Evolutionary conservation across 331 rosid species (phyloP).

Genomic region (Ulmus americana): DNA sequence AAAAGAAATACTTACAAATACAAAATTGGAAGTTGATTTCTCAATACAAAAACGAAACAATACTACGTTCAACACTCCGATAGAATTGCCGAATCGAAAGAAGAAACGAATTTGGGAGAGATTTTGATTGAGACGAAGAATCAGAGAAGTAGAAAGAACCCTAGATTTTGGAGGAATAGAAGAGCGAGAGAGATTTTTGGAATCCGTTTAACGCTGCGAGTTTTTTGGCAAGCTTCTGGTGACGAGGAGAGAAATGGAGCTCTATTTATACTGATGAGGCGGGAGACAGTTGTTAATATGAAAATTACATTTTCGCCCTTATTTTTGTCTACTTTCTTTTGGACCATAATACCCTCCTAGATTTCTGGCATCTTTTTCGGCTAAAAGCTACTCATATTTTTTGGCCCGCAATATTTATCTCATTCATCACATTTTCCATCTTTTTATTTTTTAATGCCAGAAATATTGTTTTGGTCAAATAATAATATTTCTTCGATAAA

Average conservation of each 20-base stretch:
- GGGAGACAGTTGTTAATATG: no score
- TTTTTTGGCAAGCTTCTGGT: background rate
- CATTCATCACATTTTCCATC: no score
- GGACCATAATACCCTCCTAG: no score
- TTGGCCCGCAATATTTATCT: no score
- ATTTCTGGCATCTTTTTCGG: no score
- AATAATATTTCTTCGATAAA: no score
- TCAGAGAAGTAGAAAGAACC: background rate
- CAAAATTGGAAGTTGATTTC: background rate
- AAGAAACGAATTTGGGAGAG: background rate
- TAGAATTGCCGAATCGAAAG: background rate
- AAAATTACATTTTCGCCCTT: background rate
- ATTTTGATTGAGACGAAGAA: background rate
- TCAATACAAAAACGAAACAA: background rate
- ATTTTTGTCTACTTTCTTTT: no score
- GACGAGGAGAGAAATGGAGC: background rate
- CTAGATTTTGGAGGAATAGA: background rate
- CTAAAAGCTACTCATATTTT: no score
- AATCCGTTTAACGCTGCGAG: background rate
- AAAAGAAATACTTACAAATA: slow-evolving; percentile 6
- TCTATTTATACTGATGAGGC: background rate
- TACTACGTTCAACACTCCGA: background rate
- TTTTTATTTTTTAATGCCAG: no score
- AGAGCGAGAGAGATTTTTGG: background rate
- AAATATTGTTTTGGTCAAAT: no score